Evolutionary conservation across 1,284 basidiomycete genomes (phyloP), one percentile per base, ranked within the genome.

Genomic region (Mycena citricolor): DNA sequence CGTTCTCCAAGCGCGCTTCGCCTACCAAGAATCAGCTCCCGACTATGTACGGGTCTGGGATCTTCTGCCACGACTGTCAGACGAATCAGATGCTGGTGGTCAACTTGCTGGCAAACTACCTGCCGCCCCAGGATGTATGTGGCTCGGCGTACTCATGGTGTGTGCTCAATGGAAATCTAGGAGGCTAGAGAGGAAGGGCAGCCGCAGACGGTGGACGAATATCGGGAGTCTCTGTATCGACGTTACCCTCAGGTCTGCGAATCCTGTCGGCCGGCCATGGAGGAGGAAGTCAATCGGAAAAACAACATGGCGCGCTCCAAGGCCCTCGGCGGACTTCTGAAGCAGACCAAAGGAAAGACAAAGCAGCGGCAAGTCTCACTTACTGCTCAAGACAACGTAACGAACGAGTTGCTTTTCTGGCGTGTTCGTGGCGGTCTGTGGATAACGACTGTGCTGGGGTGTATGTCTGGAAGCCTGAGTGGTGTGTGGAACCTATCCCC

Each of bases 61-160:
- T 81, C 4, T 94, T 94, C 70, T 97, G 93, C 62, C 82, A 85
- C 54, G 79, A 78, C 10, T 95, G 93, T 61, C 79, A 86, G 51
- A 89, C 89, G n/a, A 95, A 95, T 64, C 90, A 95, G 60, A 85
- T 81, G 64, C 75, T 97, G 22, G 73, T 92, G 39, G 72, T 90
- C 51, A 90, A 93, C 61, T 74, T 97, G 41, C 68, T 95, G 21
- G 88, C 90, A 4, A 92, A 89, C 54, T 97, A 94, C 61, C 76
- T 94, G 0, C 91, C 92, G 36, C 67, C 69, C 44, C 77, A 71
- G 13, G 71, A 73, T 59, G 89, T 79, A 60, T 58, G 76, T 67
- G 31, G n/a, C n/a, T n/a, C n/a, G n/a, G n/a, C n/a, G n/a, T n/a
- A n/a, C n/a, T n/a, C n/a, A n/a, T n/a, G n/a, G n/a, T n/a, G 13